Conservation (phyloP, 257 asterid genomes). For the Solanum okadae region DNA sequence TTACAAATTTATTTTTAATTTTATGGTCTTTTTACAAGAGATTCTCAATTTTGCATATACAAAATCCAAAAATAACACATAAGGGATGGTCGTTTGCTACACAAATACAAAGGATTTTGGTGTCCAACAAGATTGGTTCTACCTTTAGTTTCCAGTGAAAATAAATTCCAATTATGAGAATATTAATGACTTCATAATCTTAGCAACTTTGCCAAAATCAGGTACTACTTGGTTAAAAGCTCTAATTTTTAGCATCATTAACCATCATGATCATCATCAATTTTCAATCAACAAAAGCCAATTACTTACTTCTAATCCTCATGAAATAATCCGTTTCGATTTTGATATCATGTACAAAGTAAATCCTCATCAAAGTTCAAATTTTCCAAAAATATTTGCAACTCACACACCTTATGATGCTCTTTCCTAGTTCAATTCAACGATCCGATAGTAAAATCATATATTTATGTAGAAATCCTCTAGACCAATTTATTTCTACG, state of each 20-base stretch:
- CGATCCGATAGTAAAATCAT: not conserved
- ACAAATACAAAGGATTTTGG: slow-evolving; percentile 3
- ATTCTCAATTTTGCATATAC: not conserved
- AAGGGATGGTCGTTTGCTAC: not conserved
- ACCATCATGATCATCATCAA: not conserved
- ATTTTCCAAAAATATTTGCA: not conserved
- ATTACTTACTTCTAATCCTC: slow-evolving; percentile 7
- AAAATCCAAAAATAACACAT: not conserved
- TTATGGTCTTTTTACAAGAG: not conserved
- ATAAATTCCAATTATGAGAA: not conserved
- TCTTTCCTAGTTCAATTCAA: not conserved
- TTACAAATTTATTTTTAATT: not conserved
- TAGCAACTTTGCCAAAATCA: slow-evolving; percentile 21
- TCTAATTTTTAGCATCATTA: slow-evolving; percentile 11
- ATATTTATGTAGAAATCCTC: not conserved
- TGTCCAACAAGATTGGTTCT: not conserved
- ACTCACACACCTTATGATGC: not conserved
- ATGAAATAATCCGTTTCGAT: not conserved
- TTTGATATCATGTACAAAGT: not conserved
- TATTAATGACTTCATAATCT: not conserved
- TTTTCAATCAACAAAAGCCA: not conserved
- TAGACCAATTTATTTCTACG: not conserved
- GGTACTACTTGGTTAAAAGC: slow-evolving; percentile 28
- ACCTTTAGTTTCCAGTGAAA: not conserved
- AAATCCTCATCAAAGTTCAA: not conserved